Percentiles rank a stretch among this genome's conserved stretches.
Evolutionary conservation across 768 basidiomycete species (phyloP).

Genomic region (Kwoniella pini): DNA sequence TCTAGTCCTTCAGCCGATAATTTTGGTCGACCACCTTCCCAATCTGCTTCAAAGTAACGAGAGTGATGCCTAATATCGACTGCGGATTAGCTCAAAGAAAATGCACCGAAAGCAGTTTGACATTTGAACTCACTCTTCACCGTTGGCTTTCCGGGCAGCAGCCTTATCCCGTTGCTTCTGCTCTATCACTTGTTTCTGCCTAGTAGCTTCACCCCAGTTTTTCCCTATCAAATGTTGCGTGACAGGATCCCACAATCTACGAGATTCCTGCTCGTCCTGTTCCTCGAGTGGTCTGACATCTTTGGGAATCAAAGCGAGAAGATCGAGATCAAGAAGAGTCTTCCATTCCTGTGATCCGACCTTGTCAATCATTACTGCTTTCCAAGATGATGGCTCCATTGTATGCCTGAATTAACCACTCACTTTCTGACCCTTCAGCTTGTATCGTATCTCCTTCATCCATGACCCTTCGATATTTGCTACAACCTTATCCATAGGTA

Average conservation of each 20-base stretch:
- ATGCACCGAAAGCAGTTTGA: background rate
- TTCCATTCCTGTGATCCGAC: constrained; percentile 59
- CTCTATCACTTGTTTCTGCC: constrained; percentile 86
- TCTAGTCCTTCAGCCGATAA: constrained; percentile 70
- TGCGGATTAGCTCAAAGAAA: background rate
- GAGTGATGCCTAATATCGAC: constrained; percentile 65
- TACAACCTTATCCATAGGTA: constrained; percentile 73
- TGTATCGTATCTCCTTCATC: constrained; percentile 80
- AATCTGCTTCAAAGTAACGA: constrained; percentile 70
- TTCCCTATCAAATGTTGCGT: constrained; percentile 71
- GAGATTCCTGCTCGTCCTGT: constrained; percentile 78
- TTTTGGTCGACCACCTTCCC: constrained; percentile 66
- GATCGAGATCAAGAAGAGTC: constrained; percentile 74
- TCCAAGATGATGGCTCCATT: no score
- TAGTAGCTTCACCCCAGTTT: constrained; percentile 88
- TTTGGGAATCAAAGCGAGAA: constrained; percentile 75
- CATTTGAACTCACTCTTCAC: constrained; percentile 65
- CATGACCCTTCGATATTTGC: constrained; percentile 87
- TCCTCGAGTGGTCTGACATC: constrained; percentile 74
- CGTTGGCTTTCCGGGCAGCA: constrained; percentile 79
- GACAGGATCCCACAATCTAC: constrained; percentile 78
- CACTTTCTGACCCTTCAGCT: constrained; percentile 57
- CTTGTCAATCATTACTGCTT: no score
- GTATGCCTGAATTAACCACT: no score
- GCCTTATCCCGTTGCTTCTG: constrained; percentile 86